Base-by-base conservation (phyloP, 345 rosid genomes). In the Euphorbia tirucalli region DNA sequence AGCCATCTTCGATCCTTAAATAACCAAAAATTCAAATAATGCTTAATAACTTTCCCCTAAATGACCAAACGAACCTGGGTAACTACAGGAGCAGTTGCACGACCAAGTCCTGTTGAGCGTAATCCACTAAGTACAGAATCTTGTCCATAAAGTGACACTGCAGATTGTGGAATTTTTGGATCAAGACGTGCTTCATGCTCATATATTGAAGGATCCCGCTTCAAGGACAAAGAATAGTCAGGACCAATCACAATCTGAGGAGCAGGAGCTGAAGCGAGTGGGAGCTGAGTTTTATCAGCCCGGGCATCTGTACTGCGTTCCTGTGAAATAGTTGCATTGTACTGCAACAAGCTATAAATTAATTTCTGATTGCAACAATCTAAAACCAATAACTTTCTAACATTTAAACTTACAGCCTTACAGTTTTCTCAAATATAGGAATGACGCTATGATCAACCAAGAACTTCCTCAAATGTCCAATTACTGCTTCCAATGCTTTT, bases 401-500 rank as follows among this genome's bases (percentile, higher is more conserved):
- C 39, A 52, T 31, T 27, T 19, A 25, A 59, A 59, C 63, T 25
- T n/a, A 11, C 19, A 48, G 55, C 72, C 85, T 68, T 74, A 82
- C 85, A 49, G n/a, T 62, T 73, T 70, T 73, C 80, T 82, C 85
- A 76, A 82, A 82, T 30, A 82, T n/a, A 63, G 82, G 85, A 71
- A 82, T 43, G 37, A 78, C 72, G 16, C 74, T 76, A 3, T 76
- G 78, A 74, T 79, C 82, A 49, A 82, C 85, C 66, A 82, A 66
- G 65, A 82, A 78, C 78, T 75, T 82, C 69, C 85, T 76, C 14
- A 79, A 71, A 18, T 76, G 80, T 66, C 82, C 80, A 48, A 73
- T 41, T 8, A 79, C 78, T 48, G 76, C 80, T 76, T 82, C 85
- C 48, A 76, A 68, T 48, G 74, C 85, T 11, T 58, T 67, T 15